Conservation (phyloP, 805 yeast species). For the Saccharomycopsis microspora region DNA sequence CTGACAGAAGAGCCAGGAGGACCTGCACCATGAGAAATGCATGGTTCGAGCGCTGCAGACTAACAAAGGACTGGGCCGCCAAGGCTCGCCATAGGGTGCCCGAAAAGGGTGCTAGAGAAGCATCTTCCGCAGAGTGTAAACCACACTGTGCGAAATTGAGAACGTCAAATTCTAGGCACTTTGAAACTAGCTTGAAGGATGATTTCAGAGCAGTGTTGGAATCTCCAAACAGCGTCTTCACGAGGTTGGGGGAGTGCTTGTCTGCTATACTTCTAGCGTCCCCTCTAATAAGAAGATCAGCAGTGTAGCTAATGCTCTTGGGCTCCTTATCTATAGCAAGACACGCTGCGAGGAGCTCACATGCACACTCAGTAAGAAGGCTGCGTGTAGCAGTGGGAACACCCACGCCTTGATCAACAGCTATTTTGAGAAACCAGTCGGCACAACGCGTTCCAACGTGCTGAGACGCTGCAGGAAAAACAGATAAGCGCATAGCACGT, state of each 20-base stretch:
- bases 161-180: conserved; percentile 36
- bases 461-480: conserved; percentile 38
- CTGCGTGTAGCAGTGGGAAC: conserved; percentile 3
- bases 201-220: background rate
- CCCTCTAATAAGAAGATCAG: conserved; percentile 29
- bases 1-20: conserved; percentile 20
- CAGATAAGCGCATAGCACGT: conserved; percentile 29
- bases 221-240: background rate
- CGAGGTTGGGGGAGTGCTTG: conserved; percentile 26
- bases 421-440: conserved; percentile 30
- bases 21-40: conserved; percentile 17
- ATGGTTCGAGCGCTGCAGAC: too few relatives aligned
- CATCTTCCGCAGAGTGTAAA: conserved; percentile 22
- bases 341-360: conserved; percentile 13
- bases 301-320: conserved; percentile 22
- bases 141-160: conserved; percentile 30
- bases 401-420: conserved; percentile 5
- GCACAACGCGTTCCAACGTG: conserved; percentile 43
- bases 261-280: conserved; percentile 40
- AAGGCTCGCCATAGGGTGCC: conserved; percentile 22
- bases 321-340: conserved; percentile 14
- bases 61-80: conserved; percentile 1
- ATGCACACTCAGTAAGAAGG: conserved; percentile 8
- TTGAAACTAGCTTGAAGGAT: conserved; percentile 22
- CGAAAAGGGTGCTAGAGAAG: conserved; percentile 23